Evolutionary conservation across 129 eudicot genomes (phyloP), one percentile per base, ranked within the genome.

Genomic region (Chrysanthemum makinoi): DNA sequence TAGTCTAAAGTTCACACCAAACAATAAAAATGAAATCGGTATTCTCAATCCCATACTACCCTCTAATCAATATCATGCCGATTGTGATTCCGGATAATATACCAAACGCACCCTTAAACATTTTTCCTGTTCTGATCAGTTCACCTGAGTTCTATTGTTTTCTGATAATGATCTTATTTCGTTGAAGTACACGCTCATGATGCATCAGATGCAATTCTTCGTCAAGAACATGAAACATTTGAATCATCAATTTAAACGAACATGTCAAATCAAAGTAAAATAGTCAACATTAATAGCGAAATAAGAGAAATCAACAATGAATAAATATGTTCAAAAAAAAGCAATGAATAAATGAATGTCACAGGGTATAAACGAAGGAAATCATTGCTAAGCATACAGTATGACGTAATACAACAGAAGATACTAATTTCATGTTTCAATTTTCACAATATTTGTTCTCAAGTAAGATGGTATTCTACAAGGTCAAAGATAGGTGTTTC

Each of bases 391-490:
- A 43, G 5, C 62, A 50, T 55, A 14, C 16, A 66, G 9, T 55
- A 75, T 22, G 67, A 18, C 46, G 10, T 58, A 47, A 52, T 22
- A 62, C 60, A 70, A 54, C 43, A 57, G 30, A 49, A 22, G 12
- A 53, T 60, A 62, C 71, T 69, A 53, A 54, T 52, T 39, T 35
- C 72, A 71, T 44, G 66, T 65, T 46, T 56, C 72, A 39, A 63
- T 47, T 70, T 43, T 77, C 72, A 77, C 77, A 76, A 68, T 17
- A 68, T 59, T 68, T 30, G 46, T 64, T 77, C 62, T 71, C 61
- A 18, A 64, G 77, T 77, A 77, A 71, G 72, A 70, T 65, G 17
- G 72, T 77, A 70, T 71, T 54, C 81, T 77, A 77, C 81, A 77
- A 77, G 68, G 80, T 69, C 35, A 75, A 75, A 26, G 46, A 30